Evolutionary conservation across 176 grass and related monocot species (phyloP).

Genomic region (Tillandsia leiboldiana): DNA sequence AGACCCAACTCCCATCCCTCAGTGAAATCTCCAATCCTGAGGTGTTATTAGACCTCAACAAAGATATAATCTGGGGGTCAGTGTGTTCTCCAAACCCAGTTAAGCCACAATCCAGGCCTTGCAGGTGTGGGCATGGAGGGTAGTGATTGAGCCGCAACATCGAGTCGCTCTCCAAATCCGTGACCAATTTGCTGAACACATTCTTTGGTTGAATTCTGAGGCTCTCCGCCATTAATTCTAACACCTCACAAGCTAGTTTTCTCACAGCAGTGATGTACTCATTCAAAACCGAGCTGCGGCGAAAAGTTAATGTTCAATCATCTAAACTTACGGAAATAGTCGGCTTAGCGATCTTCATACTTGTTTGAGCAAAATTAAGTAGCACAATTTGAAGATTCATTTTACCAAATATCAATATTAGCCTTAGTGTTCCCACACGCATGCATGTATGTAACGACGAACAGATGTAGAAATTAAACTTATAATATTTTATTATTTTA

Average conservation of each 20-base stretch:
- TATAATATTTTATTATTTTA: no score
- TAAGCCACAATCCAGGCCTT: constrained; percentile 22
- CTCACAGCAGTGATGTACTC: constrained; percentile 63
- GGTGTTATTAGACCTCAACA: constrained; percentile 77
- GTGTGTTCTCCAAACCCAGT: constrained; percentile 99
- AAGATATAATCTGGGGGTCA: constrained; percentile 80
- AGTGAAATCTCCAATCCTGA: constrained; percentile 63
- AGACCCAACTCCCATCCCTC: constrained; percentile 47
- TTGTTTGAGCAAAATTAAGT: no score
- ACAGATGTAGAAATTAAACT: no score
- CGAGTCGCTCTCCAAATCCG: constrained; percentile 52
- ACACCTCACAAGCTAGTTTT: constrained; percentile 39
- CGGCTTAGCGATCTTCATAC: no score
- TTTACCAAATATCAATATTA: no score
- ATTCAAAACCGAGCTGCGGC: constrained; percentile 42
- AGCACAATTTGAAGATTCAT: no score
- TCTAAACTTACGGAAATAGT: background rate
- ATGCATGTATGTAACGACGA: no score
- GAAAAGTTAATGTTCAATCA: background rate
- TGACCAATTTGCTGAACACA: constrained; percentile 47
- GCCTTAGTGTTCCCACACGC: no score
- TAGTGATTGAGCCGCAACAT: constrained; percentile 79
- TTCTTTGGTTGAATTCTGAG: constrained; percentile 31
- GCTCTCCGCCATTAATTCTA: constrained; percentile 82
- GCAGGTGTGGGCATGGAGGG: constrained; percentile 43